A percentile compares a stretch with the other conserved stretches of the same genome.
Conservation (phyloP, 805 yeast species). For the Saccharomycopsis sp. region DNA sequence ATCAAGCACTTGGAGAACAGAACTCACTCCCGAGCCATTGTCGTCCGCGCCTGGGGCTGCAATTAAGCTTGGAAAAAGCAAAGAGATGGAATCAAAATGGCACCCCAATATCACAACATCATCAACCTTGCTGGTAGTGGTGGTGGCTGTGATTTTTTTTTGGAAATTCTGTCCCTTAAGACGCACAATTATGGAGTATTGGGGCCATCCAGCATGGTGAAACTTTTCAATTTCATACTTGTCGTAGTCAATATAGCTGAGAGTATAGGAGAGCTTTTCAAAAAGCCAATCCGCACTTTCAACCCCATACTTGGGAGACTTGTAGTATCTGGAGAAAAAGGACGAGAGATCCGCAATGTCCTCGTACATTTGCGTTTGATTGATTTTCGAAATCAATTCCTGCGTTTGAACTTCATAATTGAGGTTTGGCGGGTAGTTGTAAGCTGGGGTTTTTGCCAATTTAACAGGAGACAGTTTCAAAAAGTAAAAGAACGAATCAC, state of each 20-base stretch:
- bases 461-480: too few relatives aligned
- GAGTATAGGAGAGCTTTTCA: constrained; percentile 32
- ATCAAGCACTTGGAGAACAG: constrained; percentile 54
- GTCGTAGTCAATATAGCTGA: constrained; percentile 23
- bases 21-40: constrained; percentile 81
- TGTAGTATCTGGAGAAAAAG: constrained; percentile 70
- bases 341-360: constrained; percentile 56
- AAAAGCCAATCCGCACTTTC: constrained; percentile 66
- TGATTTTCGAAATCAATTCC: background rate
- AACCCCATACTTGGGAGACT: constrained; percentile 57
- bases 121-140: constrained; percentile 28
- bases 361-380: constrained; percentile 24
- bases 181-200: constrained; percentile 62
- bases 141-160: too few relatives aligned
- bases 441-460: too few relatives aligned
- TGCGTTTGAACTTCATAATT: background rate
- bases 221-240: constrained; percentile 37
- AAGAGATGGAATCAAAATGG: constrained; percentile 79
- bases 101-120: constrained; percentile 69
- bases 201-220: constrained; percentile 71
- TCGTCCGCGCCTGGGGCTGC: constrained; percentile 95
- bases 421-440: background rate
- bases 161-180: constrained; percentile 40
- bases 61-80: constrained; percentile 56
- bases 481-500: too few relatives aligned